Evolutionary conservation across 2,329 filamentous ascomycete genomes (phyloP).

Genomic region (Fusarium transvaalense): DNA sequence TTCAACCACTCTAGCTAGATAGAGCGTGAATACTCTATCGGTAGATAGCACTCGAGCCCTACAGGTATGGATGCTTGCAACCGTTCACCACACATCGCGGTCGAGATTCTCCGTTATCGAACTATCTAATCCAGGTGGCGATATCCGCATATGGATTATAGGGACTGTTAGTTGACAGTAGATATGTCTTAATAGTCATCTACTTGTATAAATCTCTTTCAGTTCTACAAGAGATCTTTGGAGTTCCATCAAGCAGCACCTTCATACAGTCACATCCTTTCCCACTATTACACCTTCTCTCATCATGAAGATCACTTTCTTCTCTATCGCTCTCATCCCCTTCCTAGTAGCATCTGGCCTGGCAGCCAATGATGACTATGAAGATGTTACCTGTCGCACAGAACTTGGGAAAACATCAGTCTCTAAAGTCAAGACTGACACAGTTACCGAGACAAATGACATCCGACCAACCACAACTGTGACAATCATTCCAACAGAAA

Average conservation of each 20-base stretch:
- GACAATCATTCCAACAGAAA: conserved; percentile 10
- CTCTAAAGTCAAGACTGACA: neutral
- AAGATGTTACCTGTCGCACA: conserved; percentile 3
- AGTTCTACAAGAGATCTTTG: no score
- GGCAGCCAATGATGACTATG: neutral
- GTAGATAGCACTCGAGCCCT: no score
- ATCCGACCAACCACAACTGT: conserved; percentile 5
- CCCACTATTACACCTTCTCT: no score
- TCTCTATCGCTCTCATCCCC: neutral
- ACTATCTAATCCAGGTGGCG: neutral
- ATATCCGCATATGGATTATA: neutral
- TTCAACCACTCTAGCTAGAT: neutral
- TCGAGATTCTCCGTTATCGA: neutral
- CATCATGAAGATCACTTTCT: conserved; percentile 8
- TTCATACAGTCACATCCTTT: neutral
- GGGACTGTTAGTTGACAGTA: neutral
- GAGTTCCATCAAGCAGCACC: neutral
- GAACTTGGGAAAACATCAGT: conserved; percentile 16
- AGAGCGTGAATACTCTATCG: neutral
- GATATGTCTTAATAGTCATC: accelerated
- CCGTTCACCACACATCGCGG: accelerated
- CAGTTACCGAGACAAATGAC: conserved; percentile 4
- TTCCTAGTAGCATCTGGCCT: neutral
- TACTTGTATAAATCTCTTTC: neutral
- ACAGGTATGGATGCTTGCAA: neutral